These are phyloP conservation scores for Primulina eburnea DNA, from an alignment of 257 asterid species.

Conservation along the genomic window DNA sequence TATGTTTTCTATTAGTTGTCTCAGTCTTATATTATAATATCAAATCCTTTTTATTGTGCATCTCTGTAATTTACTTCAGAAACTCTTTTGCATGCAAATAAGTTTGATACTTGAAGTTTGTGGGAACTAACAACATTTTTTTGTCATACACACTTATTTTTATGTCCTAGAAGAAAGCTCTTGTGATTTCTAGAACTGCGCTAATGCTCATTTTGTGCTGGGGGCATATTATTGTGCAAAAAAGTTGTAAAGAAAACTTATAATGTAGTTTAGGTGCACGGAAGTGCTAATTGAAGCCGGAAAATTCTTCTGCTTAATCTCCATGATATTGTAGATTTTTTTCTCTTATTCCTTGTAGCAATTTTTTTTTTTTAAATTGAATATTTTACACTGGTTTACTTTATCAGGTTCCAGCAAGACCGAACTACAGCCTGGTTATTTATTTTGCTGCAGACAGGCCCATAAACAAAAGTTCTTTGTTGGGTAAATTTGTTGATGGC, in stretches of 20 bases:
- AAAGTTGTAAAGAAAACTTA: background rate
- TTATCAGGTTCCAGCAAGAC: slow-evolving; percentile 87
- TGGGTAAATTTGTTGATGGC: slow-evolving; percentile 84
- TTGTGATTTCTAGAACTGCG: background rate
- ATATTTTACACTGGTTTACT: slow-evolving; percentile 30
- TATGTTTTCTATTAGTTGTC: background rate
- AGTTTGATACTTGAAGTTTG: slow-evolving; percentile 15
- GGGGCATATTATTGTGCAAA: slow-evolving; percentile 13
- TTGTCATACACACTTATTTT: slow-evolving; percentile 10
- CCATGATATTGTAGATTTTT: background rate
- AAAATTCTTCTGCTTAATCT: background rate
- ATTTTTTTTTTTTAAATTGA: background rate
- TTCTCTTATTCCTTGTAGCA: background rate
- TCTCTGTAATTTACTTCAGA: slow-evolving; percentile 3
- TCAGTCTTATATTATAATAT: slow-evolving; percentile 15
- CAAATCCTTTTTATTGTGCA: slow-evolving; percentile 6
- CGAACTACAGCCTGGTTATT: slow-evolving; percentile 92
- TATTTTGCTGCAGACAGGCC: slow-evolving; percentile 94
- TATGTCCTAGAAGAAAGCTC: background rate
- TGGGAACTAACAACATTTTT: slow-evolving; percentile 11
- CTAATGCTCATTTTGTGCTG: slow-evolving; percentile 8
- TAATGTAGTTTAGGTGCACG: slow-evolving; percentile 7
- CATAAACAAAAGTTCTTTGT: slow-evolving; percentile 61
- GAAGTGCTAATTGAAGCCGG: background rate
- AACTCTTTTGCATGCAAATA: slow-evolving; percentile 6